phyloP scores from a whole-genome alignment of 1,284 basidiomycete genomes.

The Cystobasidium sp. region DNA sequence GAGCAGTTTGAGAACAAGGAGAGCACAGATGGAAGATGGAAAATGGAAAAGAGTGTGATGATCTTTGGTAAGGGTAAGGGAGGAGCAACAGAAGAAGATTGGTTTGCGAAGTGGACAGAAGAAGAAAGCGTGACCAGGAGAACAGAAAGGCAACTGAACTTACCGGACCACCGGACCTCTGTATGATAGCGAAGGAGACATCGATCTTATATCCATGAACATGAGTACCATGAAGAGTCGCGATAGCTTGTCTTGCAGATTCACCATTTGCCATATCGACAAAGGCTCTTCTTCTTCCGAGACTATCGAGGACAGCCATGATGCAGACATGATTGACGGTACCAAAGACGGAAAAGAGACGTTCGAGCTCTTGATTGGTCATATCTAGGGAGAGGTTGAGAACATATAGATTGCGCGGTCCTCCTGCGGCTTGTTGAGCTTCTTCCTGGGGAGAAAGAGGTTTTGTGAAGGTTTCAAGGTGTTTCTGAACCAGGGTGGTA shows the following conservation, averaged over 20 bases:
- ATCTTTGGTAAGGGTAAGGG: too few species aligned
- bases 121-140: neutral
- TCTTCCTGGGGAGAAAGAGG: conserved; percentile 33
- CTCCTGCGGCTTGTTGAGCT: conserved; percentile 36
- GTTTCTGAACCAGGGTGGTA: conserved; percentile 25
- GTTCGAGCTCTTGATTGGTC: conserved; percentile 39
- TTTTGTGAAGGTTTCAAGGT: conserved; percentile 33
- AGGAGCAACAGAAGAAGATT: neutral
- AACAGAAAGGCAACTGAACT: neutral
- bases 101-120: neutral
- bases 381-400: conserved; percentile 44
- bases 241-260: conserved; percentile 38
- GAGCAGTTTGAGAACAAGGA: neutral
- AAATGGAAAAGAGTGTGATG: too few species aligned
- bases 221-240: conserved; percentile 27
- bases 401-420: conserved; percentile 44
- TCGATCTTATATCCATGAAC: conserved; percentile 43
- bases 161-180: conserved; percentile 41
- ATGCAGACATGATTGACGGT: conserved; percentile 43
- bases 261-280: conserved; percentile 44
- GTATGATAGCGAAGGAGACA: conserved; percentile 42
- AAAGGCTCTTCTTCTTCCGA: conserved; percentile 43
- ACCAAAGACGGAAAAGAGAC: conserved; percentile 41
- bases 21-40: too few species aligned
- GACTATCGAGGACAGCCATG: conserved; percentile 42